Conservation (phyloP, 805 yeast species). For the Nadsonia fulvescens region DNA sequence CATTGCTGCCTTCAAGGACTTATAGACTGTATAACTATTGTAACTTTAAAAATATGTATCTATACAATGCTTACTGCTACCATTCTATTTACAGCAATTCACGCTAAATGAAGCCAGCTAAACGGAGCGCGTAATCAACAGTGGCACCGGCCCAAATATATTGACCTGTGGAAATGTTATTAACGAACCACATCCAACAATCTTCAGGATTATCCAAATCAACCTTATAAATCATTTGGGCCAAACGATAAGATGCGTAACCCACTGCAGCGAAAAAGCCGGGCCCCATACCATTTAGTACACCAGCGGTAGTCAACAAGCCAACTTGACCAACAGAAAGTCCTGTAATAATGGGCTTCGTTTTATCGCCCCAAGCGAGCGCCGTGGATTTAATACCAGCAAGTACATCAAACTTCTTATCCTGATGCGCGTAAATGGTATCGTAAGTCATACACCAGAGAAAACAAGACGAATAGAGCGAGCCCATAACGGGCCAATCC, state of each 20-base stretch:
- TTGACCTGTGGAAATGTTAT: constrained; percentile 50
- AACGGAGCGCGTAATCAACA: constrained; percentile 20
- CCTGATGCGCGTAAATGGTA: constrained; percentile 95
- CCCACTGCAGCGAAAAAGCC: constrained; percentile 53
- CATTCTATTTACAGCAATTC: too few species aligned
- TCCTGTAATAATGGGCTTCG: constrained; percentile 51
- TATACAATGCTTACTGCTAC: too few species aligned
- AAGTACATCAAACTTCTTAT: constrained; percentile 64
- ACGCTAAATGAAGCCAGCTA: constrained; percentile 11
- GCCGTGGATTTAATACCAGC: constrained; percentile 96
- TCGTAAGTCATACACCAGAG: constrained; percentile 94
- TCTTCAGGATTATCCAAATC: constrained; percentile 60
- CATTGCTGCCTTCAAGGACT: too few species aligned
- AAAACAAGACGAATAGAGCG: constrained; percentile 59
- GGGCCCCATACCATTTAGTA: constrained; percentile 68
- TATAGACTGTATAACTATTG: too few species aligned
- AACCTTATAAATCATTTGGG: constrained; percentile 51
- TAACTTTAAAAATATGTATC: too few species aligned
- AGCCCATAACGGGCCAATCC: constrained; percentile 56
- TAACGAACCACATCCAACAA: constrained; percentile 69
- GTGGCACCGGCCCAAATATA: constrained; percentile 19
- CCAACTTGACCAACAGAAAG: constrained; percentile 53
- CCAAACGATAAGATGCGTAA: constrained; percentile 50
- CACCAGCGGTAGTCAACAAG: constrained; percentile 48
- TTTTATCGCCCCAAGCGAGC: constrained; percentile 72